Evolutionary conservation across 148 eudicot species (phyloP), one percentile per base, ranked within the genome.

Genomic region (Spergularia marina): DNA sequence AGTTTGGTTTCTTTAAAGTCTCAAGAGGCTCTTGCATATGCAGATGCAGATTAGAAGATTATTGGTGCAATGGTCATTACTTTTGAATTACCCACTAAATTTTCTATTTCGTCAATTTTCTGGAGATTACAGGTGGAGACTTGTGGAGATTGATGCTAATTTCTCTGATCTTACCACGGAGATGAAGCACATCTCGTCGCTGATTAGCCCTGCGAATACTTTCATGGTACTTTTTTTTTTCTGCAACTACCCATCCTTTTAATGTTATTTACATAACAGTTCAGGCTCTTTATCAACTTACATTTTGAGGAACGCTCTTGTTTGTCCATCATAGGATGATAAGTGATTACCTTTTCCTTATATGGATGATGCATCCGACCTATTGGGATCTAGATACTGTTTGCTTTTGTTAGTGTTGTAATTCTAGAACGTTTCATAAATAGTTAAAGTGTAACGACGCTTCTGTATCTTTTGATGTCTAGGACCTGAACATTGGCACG

Each of bases 401-500:
- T 57, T 76, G 7, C 10, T 55, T 67, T 8, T 17, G 15, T 4
- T 64, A 10, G 0, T 21, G 49, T 9, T 39, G 20, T 39, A 16
- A 41, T 53, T 58, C 40, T 47, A 25, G 44, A 41, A 41, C 44
- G 44, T 71, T 39, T 21, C 63, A 14, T 14, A 17, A 16, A 40
- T 73, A 4, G 55, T 3, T 9, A 0, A 65, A 53, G 49, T 13
- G 54, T 76, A 56, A 80, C 10, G 49, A 25, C 2, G 18, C 44
- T 30, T 69, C 39, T 59, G 60, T 53, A 65, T 78, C 8, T 39
- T 44, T 11, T 58, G 55, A 57, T 73, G 68, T 84, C 54, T 87
- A 94, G 98, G 98, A 94, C 77, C 90, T 94, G 23, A 94, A 91
- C 85, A 94, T 94, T 81, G 98, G 98, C 68, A 67, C 85, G 65